Evolutionary conservation across 1,284 basidiomycete species (phyloP).

Genomic region (Cystobasidiaceae sp.): DNA sequence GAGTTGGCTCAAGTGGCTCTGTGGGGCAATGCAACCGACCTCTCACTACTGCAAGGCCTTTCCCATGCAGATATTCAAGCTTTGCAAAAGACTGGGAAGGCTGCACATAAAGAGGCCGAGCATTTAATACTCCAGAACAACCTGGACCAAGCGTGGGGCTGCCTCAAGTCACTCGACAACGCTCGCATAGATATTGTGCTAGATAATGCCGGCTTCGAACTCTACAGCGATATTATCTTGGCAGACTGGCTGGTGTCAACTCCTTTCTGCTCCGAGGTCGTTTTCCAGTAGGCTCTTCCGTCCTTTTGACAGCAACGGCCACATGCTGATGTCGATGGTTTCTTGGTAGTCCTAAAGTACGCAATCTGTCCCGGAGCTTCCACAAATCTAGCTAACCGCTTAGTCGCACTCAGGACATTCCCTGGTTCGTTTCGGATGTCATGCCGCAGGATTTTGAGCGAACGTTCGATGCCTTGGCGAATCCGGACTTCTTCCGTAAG

Average conservation of each 20-base stretch:
- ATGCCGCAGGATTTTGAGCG: slow-evolving; percentile 43
- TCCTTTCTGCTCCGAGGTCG: slow-evolving; percentile 68
- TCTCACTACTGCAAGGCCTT: slow-evolving; percentile 84
- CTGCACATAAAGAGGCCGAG: slow-evolving; percentile 65
- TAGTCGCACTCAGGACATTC: slow-evolving; percentile 72
- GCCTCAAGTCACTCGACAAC: slow-evolving; percentile 67
- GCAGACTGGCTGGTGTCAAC: slow-evolving; percentile 91
- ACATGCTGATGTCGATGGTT: not conserved
- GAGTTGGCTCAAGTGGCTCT: slow-evolving; percentile 53
- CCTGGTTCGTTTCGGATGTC: slow-evolving; percentile 76
- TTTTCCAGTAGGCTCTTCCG: slow-evolving; percentile 69
- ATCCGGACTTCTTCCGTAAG: slow-evolving; percentile 57
- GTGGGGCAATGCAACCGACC: slow-evolving; percentile 93
- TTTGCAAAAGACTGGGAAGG: slow-evolving; percentile 64
- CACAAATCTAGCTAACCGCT: not conserved
- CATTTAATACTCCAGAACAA: slow-evolving; percentile 82
- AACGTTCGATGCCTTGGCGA: slow-evolving; percentile 50
- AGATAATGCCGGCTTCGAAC: slow-evolving; percentile 64
- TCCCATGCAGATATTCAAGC: slow-evolving; percentile 96
- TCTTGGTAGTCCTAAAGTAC: not conserved
- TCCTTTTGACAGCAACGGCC: not conserved
- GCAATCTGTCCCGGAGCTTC: not conserved
- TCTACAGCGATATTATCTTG: slow-evolving; percentile 89
- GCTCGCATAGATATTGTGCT: slow-evolving; percentile 79
- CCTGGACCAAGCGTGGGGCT: slow-evolving; percentile 67